These are phyloP conservation scores for Lipomyces spencermartinsiae DNA, from an alignment of 805 yeast species.

Conservation along the genomic window DNA sequence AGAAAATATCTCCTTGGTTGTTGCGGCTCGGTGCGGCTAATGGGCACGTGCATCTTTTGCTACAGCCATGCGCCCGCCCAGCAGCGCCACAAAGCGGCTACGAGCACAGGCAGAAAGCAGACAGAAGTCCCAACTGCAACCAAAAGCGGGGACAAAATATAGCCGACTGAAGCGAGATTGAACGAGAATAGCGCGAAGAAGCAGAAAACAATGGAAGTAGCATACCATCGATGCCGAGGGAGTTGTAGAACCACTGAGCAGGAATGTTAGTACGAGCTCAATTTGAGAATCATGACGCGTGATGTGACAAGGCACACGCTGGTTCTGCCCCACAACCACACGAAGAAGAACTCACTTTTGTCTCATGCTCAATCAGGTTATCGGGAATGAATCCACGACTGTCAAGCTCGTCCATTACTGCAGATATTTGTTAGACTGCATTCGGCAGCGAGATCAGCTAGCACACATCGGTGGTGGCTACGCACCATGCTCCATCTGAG, in stretches of 20 bases:
- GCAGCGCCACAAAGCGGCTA: no score
- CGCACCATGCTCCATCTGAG: constrained; percentile 66
- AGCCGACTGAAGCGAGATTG: background rate
- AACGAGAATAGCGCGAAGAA: background rate
- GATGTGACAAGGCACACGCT: background rate
- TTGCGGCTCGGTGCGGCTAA: background rate
- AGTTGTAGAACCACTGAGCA: constrained; percentile 76
- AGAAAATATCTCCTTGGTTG: constrained; percentile 2
- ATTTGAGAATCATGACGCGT: background rate
- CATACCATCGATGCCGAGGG: constrained; percentile 79
- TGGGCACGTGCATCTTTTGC: constrained; percentile 5
- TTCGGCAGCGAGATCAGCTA: background rate
- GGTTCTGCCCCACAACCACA: background rate
- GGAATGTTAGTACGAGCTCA: constrained; percentile 1
- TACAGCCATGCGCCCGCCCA: no score
- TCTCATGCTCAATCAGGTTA: constrained; percentile 79
- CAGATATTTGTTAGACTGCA: background rate
- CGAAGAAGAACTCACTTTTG: constrained; percentile 49
- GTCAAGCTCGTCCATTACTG: constrained; percentile 81
- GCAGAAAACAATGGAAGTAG: background rate
- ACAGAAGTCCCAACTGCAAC: background rate
- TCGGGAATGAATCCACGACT: constrained; percentile 90
- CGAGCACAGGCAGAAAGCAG: background rate
- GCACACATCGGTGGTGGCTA: background rate
- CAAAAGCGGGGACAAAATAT: background rate